Percentiles rank a stretch among this genome's conserved stretches.
Conservation (phyloP, 495 filamentous ascomycete species). For the Hypoxylon fragiforme region DNA sequence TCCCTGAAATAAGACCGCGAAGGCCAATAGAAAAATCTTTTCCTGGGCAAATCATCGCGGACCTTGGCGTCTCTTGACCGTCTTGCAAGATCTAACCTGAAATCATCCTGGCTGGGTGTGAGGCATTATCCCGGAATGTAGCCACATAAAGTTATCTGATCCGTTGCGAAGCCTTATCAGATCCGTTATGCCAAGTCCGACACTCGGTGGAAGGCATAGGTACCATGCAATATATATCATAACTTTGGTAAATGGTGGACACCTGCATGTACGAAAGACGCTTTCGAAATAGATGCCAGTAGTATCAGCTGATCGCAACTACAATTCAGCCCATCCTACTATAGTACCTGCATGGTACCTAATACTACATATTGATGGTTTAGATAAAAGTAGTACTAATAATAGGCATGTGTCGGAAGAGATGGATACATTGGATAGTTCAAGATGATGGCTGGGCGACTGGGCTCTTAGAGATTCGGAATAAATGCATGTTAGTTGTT, state of each 20-base stretch:
- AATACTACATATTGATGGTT: too few relatives aligned
- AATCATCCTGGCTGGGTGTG: neutral
- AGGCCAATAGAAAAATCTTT: neutral
- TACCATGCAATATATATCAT: neutral
- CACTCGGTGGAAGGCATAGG: neutral
- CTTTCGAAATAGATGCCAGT: neutral
- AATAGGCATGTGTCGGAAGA: too few relatives aligned
- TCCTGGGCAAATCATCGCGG: neutral
- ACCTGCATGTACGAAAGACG: too few relatives aligned
- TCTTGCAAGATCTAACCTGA: neutral
- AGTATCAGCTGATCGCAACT: too few relatives aligned
- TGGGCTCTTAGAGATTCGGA: too few relatives aligned
- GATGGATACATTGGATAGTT: too few relatives aligned
- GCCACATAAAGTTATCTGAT: constrained; percentile 4
- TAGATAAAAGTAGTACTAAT: too few relatives aligned
- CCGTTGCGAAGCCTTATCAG: constrained; percentile 2
- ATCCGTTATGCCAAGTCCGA: constrained; percentile 15
- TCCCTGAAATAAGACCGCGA: neutral
- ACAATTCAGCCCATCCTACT: too few relatives aligned
- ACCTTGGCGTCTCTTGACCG: neutral
- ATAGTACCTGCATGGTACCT: too few relatives aligned
- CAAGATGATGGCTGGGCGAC: too few relatives aligned
- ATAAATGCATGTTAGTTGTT: too few relatives aligned
- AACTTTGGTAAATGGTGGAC: too few relatives aligned
- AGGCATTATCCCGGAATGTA: neutral